Base-by-base conservation (phyloP, 495 filamentous ascomycete species). In the Neurospora hispaniola region DNA sequence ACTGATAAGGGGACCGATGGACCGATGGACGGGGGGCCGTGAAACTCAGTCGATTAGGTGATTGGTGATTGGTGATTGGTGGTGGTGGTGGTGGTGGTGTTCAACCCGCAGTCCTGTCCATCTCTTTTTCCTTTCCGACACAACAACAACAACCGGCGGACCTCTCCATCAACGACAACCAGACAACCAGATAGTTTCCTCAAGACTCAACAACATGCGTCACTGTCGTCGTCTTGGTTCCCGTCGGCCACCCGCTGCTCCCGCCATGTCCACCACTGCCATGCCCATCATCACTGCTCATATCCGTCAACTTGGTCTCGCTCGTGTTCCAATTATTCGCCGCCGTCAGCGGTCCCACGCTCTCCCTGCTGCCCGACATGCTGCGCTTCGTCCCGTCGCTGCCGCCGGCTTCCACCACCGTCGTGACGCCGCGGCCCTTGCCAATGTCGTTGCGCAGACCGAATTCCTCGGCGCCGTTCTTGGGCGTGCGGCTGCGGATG, bases 401-500 rank as follows among this genome's bases (percentile, higher is more conserved):
- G 2, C 43, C n/a, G 0, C 54, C 54, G 14, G 23, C 23, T 31
- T 62, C 54, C 20, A 62, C 54, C 5, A 62, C 5, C 2, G 54
- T 62, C 12, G 54, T 62, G 3, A 62, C 54, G 12, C 54, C 54
- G 23, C 54, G 23, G 54, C 16, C 16, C 11, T 6, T 27, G 5
- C 54, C 54, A 5, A 62, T 27, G 10, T 62, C 54, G 0, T 62
- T 23, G 5, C 54, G 11, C 20, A 62, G 14, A 3, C 23, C 54
- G 12, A 62, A 62, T 23, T 62, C 54, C 3, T 62, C 54, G 5
- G 23, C 23, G 31, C 54, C 54, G 20, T 5, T 20, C 2, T 31
- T 27, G 20, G 23, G 85, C 8, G 81, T 78, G 0, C 80, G 80
- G 38, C 79, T 80, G 43, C 78, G 84, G 73, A 87, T 84, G 75